Percentiles rank a stretch among this genome's conserved stretches.
Evolutionary conservation across 495 filamentous ascomycete genomes (phyloP).

Genomic region (Penicillium silybi): DNA sequence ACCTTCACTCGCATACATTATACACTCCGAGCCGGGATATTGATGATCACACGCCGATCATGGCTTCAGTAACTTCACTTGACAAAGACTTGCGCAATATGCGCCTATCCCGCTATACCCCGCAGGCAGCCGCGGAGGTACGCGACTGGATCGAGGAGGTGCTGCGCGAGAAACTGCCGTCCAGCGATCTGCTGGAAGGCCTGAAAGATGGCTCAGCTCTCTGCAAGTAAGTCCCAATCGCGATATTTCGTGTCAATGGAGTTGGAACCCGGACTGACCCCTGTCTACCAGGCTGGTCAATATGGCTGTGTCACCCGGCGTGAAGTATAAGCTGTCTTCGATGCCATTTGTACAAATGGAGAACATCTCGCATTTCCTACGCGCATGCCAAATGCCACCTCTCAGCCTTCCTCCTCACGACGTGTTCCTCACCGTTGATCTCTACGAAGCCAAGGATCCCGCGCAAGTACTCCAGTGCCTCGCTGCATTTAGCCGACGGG

Average conservation of each 20-base stretch:
- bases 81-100: constrained; percentile 94
- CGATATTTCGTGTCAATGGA: background rate
- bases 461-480: constrained; percentile 95
- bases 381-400: constrained; percentile 76
- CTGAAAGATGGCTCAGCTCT: constrained; percentile 87
- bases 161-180: constrained; percentile 66
- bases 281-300: constrained; percentile 69
- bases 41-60: constrained; percentile 30
- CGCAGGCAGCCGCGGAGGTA: constrained; percentile 82
- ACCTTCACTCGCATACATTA: background rate
- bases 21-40: background rate
- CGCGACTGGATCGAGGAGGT: constrained; percentile 82
- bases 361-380: constrained; percentile 95
- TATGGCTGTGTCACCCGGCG: constrained; percentile 70
- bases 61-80: constrained; percentile 92
- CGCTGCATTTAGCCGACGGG: constrained; percentile 82
- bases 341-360: constrained; percentile 99
- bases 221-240: constrained; percentile 67
- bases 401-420: constrained; percentile 89
- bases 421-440: constrained; percentile 93
- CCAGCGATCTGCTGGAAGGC: constrained; percentile 73
- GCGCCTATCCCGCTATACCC: constrained; percentile 91
- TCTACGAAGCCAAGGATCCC: constrained; percentile 95
- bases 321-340: constrained; percentile 72
- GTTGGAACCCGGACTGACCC: constrained; percentile 10